Conservation (phyloP, 2,329 filamentous ascomycete species). For the Dichotomopilus funicola region DNA sequence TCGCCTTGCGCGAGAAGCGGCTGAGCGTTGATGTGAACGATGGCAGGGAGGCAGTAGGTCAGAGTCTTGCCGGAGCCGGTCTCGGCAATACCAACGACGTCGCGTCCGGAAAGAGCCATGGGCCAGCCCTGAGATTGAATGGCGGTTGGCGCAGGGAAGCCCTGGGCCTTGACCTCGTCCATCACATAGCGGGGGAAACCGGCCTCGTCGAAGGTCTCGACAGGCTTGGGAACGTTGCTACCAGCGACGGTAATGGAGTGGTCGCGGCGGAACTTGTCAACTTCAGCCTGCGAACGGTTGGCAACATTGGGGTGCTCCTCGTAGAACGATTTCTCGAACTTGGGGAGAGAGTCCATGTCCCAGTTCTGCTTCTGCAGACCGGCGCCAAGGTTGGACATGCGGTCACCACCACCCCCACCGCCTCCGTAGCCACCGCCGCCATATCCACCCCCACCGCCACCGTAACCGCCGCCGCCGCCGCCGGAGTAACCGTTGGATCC, state of each 20-base stretch:
- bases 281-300: conserved; percentile 66
- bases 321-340: conserved; percentile 99
- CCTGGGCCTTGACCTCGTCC: conserved; percentile 97
- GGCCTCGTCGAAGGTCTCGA: conserved; percentile 96
- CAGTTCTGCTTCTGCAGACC: conserved; percentile 82
- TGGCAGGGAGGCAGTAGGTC: conserved; percentile 94
- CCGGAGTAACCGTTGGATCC: conserved; percentile 37
- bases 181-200: conserved; percentile 96
- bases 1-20: conserved; percentile 91
- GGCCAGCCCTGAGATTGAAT: conserved; percentile 99
- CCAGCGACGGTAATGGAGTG: conserved; percentile 81
- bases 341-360: conserved; percentile 75
- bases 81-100: conserved; percentile 98
- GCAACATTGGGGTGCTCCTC: conserved; percentile 83
- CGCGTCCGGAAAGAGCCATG: conserved; percentile 95
- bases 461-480: conserved; percentile 33
- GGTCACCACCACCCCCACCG: conserved; percentile 61
- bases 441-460: conserved; percentile 50
- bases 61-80: conserved; percentile 99
- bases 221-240: conserved; percentile 77
- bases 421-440: conserved; percentile 41
- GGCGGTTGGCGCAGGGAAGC: conserved; percentile 85
- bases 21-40: conserved; percentile 99
- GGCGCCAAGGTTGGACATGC: conserved; percentile 86
- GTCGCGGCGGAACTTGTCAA: conserved; percentile 80